Conservation (phyloP, 805 yeast species). For the Candida multigemmis region DNA sequence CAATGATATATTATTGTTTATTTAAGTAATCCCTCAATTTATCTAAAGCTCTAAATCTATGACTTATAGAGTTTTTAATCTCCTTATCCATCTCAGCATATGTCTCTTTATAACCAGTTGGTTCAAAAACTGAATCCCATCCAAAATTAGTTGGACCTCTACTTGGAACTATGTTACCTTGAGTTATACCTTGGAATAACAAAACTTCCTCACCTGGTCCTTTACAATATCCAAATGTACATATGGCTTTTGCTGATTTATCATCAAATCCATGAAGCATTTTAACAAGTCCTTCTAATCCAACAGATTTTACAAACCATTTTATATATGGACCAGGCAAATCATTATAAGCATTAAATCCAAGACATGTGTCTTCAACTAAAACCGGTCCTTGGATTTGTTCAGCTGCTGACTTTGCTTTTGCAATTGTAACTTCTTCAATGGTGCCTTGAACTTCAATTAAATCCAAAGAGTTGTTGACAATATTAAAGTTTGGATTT, state of each 20-base stretch:
- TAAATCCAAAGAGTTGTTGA: conserved; percentile 64
- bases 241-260: conserved; percentile 78
- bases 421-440: conserved; percentile 71
- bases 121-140: conserved; percentile 89
- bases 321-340: conserved; percentile 94
- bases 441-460: conserved; percentile 89
- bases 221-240: conserved; percentile 87
- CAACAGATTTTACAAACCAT: conserved; percentile 79
- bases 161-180: conserved; percentile 68
- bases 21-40: conserved; percentile 52
- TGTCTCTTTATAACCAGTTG: conserved; percentile 55
- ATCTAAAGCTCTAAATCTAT: conserved; percentile 76
- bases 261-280: conserved; percentile 76
- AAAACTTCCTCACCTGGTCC: conserved; percentile 68
- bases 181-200: conserved; percentile 77
- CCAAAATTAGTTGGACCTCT: conserved; percentile 84
- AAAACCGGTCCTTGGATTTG: conserved; percentile 69
- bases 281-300: conserved; percentile 67
- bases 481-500: conserved; percentile 33
- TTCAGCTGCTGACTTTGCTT: conserved; percentile 66
- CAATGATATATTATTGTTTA: conserved; percentile 4
- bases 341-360: conserved; percentile 66
- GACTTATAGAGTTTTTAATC: conserved; percentile 76
- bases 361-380: conserved; percentile 92
- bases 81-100: conserved; percentile 85